Evolutionary conservation across 176 grass and related monocot genomes (phyloP), one percentile per base, ranked within the genome.

Genomic region (Oryza nivara): DNA sequence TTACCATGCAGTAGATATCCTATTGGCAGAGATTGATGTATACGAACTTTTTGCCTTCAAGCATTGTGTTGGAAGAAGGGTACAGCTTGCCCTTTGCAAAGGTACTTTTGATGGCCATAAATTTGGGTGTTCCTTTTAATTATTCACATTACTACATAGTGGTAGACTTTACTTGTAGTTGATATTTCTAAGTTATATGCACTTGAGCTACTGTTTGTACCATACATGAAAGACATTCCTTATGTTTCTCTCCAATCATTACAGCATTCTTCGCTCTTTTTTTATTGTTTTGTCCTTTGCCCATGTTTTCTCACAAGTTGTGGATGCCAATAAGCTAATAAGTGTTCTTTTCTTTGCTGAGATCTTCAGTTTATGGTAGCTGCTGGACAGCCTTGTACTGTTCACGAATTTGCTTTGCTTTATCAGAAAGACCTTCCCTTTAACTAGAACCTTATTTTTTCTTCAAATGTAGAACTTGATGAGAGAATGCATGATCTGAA

Each of bases 41-140:
- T 98, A 98, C 78, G 96, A 98, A 77, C 63, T 98, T 82, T 98
- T 98, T 90, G 69, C 96, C 73, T 98, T 95, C 83, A 98, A 95
- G 67, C 96, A 98, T 84, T 98, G 96, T 82, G 88, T 92, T 58
- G 86, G 89, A 84, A 92, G 96, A 90, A 95, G 84, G 86, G 77
- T 88, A 32, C 90, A 98, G 2, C 93, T 98, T 84, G 89, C 91
- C 72, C 93, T 98, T 72, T 98, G 96, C 83, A 94, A 95, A 93
- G 92, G 94, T 97, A 86, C 69, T 48, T 52, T 56, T 75, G 46
- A 78, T 79, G 25, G n/a, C 15, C 47, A 47, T 80, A 77, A 34
- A 34, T 77, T 83, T 64, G 6, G 22, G 34, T 74, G 40, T 49
- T 25, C 38, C 67, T 78, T 64, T 70, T 41, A 43, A 72, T 61